Conservation (phyloP, 179 eudicot genomes). For the Spergularia azorica region DNA sequence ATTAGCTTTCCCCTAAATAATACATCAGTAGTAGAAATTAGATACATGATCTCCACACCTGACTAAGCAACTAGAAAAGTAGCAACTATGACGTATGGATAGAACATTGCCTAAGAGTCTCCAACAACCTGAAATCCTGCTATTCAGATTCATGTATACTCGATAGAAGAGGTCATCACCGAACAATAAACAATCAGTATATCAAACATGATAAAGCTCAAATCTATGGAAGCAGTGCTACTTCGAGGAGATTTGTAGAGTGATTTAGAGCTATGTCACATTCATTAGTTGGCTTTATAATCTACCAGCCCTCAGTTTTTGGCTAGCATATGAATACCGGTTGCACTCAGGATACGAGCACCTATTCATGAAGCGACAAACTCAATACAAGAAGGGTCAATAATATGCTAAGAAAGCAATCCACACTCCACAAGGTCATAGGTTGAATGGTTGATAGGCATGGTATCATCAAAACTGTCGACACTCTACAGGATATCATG, state of each 20-base stretch:
- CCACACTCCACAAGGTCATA: no score
- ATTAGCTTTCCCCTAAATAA: conserved; percentile 72
- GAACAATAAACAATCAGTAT: background rate
- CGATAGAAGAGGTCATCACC: background rate
- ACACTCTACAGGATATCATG: background rate
- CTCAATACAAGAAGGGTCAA: no score
- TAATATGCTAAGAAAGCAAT: no score
- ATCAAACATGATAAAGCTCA: background rate
- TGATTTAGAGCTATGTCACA: background rate
- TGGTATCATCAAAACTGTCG: background rate
- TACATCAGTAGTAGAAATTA: background rate
- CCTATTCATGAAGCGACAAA: no score
- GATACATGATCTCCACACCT: background rate
- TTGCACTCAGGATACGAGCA: background rate
- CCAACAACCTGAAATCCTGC: background rate
- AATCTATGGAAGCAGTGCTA: background rate
- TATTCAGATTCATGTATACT: background rate
- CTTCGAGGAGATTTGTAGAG: background rate
- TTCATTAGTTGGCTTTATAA: no score
- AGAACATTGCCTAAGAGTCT: background rate
- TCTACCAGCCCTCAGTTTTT: background rate
- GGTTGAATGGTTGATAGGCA: background rate
- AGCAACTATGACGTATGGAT: background rate
- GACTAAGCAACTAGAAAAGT: background rate
- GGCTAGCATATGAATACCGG: background rate